Conservation (phyloP, 192 early-diverging fungal genomes). For the Diversispora epigaea region DNA sequence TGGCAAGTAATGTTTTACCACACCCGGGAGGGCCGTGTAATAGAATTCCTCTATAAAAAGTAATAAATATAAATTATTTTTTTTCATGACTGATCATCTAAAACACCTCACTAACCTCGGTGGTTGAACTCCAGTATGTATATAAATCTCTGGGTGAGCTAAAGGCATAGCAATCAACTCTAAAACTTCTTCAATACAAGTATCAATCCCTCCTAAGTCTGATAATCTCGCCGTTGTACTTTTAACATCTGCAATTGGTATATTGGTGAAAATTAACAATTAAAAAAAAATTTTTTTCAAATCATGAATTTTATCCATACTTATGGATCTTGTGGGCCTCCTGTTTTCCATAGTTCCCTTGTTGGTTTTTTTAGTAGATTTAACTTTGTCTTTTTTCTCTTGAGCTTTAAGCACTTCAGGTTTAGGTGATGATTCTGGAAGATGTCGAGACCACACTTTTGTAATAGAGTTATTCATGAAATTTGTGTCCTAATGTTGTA, state of each 20-base stretch:
- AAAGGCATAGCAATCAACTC: constrained; percentile 93
- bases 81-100: neutral
- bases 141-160: constrained; percentile 88
- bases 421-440: constrained; percentile 22
- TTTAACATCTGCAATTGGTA: neutral
- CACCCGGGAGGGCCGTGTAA: constrained; percentile 97
- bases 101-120: constrained; percentile 45
- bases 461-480: constrained; percentile 62
- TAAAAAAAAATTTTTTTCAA: neutral
- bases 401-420: neutral
- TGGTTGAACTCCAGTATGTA: constrained; percentile 90
- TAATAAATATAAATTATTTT: neutral
- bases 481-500: constrained; percentile 52
- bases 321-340: neutral
- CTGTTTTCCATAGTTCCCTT: neutral
- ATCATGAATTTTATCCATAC: neutral
- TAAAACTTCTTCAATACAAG: constrained; percentile 85
- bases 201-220: constrained; percentile 91
- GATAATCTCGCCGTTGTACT: constrained; percentile 57
- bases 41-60: constrained; percentile 71
- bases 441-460: constrained; percentile 42
- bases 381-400: neutral
- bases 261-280: neutral
- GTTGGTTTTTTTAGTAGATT: neutral
- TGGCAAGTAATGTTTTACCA: constrained; percentile 92